Percentiles rank a stretch among this genome's conserved stretches.
These are phyloP conservation scores for Cercospora canescens DNA, from an alignment of 2,329 filamentous ascomycete species.

Conservation along the genomic window DNA sequence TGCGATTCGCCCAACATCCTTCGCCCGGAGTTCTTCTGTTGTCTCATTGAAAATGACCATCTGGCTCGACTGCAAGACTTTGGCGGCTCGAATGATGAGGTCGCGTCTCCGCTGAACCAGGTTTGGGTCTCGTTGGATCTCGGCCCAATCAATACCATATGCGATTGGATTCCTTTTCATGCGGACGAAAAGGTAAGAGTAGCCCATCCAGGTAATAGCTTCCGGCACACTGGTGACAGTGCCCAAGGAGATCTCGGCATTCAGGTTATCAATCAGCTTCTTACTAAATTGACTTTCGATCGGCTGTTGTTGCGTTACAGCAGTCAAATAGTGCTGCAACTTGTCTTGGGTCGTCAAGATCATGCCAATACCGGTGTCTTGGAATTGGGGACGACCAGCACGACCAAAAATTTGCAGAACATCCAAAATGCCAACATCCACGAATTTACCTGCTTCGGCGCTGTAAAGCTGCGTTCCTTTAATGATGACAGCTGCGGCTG, in stretches of 20 bases:
- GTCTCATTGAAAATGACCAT: slow-evolving; percentile 99
- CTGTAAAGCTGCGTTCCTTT: slow-evolving; percentile 98
- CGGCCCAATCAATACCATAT: slow-evolving; percentile 94
- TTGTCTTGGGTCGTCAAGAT: slow-evolving; percentile 97
- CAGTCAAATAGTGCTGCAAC: slow-evolving; percentile 83
- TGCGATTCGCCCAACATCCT: slow-evolving; percentile 93
- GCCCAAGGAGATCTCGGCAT: slow-evolving; percentile 89
- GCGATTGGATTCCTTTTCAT: slow-evolving; percentile 90
- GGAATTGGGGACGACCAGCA: slow-evolving; percentile 95
- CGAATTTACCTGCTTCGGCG: slow-evolving; percentile 92
- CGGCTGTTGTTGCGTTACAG: slow-evolving; percentile 92
- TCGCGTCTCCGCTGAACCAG: slow-evolving; percentile 83
- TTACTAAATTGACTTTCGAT: slow-evolving; percentile 97
- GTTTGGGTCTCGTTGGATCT: slow-evolving; percentile 83
- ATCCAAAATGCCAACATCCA: slow-evolving; percentile 93
- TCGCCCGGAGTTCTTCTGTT: slow-evolving; percentile 88
- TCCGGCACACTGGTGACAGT: slow-evolving; percentile 94
- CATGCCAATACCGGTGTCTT: slow-evolving; percentile 96
- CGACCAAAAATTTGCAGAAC: slow-evolving; percentile 98
- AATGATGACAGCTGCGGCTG: slow-evolving; percentile 93
- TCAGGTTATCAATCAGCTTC: slow-evolving; percentile 93
- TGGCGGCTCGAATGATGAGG: slow-evolving; percentile 83
- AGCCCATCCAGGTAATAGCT: slow-evolving; percentile 95
- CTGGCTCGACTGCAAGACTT: slow-evolving; percentile 84
- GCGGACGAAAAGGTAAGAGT: slow-evolving; percentile 94